These are phyloP conservation scores for Chenopodium quinoa DNA, from an alignment of 148 eudicot genomes.

Conservation along the genomic window DNA sequence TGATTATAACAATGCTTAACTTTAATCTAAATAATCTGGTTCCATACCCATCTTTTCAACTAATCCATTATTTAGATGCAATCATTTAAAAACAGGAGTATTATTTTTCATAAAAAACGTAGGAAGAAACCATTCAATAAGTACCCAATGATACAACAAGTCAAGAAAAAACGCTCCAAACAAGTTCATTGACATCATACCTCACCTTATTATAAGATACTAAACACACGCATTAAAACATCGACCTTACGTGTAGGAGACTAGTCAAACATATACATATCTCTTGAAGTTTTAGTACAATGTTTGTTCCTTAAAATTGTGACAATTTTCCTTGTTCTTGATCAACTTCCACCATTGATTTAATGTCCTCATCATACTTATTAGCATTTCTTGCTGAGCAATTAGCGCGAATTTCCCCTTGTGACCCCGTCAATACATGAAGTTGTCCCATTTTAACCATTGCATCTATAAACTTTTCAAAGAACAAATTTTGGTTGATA, in stretches of 20 bases:
- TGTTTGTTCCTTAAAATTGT: background rate
- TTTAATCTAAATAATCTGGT: too few species aligned
- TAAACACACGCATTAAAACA: background rate
- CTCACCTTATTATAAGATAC: too few species aligned
- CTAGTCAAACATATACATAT: background rate
- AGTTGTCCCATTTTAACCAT: slow-evolving; percentile 50
- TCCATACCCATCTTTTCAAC: too few species aligned
- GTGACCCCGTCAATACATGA: slow-evolving; percentile 34
- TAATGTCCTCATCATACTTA: background rate
- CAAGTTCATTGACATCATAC: too few species aligned
- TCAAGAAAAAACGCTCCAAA: too few species aligned
- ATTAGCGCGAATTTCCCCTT: slow-evolving; percentile 41
- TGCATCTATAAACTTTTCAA: slow-evolving; percentile 32
- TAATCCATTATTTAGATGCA: too few species aligned
- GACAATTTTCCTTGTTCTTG: slow-evolving; percentile 19
- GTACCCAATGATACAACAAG: too few species aligned
- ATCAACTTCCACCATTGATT: slow-evolving; percentile 32
- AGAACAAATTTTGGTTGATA: slow-evolving; percentile 28
- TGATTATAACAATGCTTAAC: too few species aligned
- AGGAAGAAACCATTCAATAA: too few species aligned
- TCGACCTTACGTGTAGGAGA: background rate
- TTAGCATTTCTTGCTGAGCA: slow-evolving; percentile 35
- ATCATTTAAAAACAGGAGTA: too few species aligned
- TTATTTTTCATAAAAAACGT: too few species aligned
- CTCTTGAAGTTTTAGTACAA: background rate